phyloP scores from a whole-genome alignment of 1,284 basidiomycete species.

The Cryptococcus sp. region DNA sequence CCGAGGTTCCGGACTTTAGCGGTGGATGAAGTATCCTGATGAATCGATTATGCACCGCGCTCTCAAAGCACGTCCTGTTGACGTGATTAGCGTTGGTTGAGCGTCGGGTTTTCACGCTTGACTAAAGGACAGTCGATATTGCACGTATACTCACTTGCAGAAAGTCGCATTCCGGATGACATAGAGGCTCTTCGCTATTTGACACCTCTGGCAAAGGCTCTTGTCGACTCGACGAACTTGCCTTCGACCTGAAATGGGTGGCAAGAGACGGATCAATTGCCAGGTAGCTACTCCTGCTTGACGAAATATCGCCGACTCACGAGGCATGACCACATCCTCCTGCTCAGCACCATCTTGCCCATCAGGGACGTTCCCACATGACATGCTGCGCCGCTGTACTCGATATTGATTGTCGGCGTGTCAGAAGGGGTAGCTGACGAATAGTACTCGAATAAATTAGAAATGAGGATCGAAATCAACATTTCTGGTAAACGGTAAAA shows the following conservation, averaged over 20 bases:
- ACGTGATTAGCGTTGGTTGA: not conserved
- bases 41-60: slow-evolving; percentile 28
- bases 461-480: not conserved
- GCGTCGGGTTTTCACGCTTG: not conserved
- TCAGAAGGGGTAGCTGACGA: too few species aligned
- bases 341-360: slow-evolving; percentile 14
- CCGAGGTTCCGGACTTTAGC: slow-evolving; percentile 17
- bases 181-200: slow-evolving; percentile 32
- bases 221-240: slow-evolving; percentile 29
- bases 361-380: slow-evolving; percentile 40
- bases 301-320: slow-evolving; percentile 23
- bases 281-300: not conserved
- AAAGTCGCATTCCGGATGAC: slow-evolving; percentile 40
- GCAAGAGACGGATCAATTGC: not conserved
- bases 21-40: slow-evolving; percentile 34
- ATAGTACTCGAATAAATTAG: too few species aligned
- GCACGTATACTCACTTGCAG: slow-evolving; percentile 36
- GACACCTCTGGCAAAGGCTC: slow-evolving; percentile 39
- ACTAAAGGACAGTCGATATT: not conserved
- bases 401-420: too few species aligned
- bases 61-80: slow-evolving; percentile 37
- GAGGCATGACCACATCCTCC: slow-evolving; percentile 39
- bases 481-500: slow-evolving; percentile 2
- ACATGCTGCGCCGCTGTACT: slow-evolving; percentile 27
- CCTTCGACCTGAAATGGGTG: slow-evolving; percentile 22